phyloP scores from a whole-genome alignment of 2,329 filamentous ascomycete genomes.

The Penicillium sclerotiorum region DNA sequence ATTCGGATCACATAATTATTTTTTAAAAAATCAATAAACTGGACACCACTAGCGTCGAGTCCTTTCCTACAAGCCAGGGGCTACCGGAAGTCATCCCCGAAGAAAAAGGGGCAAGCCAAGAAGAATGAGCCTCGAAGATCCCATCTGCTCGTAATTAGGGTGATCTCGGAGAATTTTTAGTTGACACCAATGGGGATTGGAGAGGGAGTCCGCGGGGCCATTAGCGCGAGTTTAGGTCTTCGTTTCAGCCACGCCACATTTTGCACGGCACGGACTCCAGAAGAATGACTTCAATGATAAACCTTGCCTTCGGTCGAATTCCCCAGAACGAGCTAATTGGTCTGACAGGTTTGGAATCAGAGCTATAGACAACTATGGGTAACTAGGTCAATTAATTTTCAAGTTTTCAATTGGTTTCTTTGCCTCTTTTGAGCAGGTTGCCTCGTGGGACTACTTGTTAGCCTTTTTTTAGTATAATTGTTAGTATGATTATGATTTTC shows the following conservation, averaged over 20 bases:
- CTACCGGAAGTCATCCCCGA: neutral
- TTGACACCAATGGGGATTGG: constrained; percentile 1
- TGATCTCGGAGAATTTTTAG: constrained; percentile 20
- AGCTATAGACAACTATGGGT: neutral
- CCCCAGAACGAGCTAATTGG: neutral
- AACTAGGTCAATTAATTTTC: neutral
- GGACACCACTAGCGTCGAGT: neutral
- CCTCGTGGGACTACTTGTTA: neutral
- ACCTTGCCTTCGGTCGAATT: neutral
- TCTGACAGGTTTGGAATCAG: neutral
- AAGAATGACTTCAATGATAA: neutral
- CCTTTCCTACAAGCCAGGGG: neutral
- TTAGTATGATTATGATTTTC: neutral
- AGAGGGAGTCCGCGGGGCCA: neutral
- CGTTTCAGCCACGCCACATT: constrained; percentile 23
- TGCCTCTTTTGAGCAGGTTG: neutral
- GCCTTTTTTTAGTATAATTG: neutral
- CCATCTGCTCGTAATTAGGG: neutral
- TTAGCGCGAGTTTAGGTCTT: constrained; percentile 7
- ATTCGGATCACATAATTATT: neutral
- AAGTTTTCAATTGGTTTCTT: neutral
- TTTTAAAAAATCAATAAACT: neutral
- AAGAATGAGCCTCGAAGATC: neutral
- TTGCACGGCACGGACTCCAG: constrained; percentile 2
- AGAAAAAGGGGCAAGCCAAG: neutral